phyloP scores from a whole-genome alignment of 2,329 filamentous ascomycete genomes.

The Helotiales sp. region DNA sequence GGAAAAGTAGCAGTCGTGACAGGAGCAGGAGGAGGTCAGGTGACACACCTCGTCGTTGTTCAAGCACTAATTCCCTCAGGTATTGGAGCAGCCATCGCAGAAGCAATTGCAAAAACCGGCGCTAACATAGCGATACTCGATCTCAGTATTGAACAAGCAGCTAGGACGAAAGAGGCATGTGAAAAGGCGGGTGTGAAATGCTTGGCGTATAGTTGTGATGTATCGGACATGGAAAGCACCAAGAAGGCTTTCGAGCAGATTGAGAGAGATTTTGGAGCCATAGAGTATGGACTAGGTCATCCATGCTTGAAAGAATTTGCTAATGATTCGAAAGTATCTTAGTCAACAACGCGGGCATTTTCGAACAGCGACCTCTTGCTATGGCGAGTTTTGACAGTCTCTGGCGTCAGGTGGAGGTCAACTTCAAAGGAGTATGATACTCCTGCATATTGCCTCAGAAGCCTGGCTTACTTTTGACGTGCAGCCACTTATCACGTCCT shows the following conservation, averaged over 20 bases:
- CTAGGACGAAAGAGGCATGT: not conserved
- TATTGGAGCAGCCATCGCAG: conserved; percentile 1
- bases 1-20: conserved; percentile 4
- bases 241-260: not conserved
- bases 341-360: conserved; percentile 5
- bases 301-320: not conserved
- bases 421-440: conserved; percentile 1
- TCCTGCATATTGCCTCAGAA: not conserved
- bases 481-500: not conserved
- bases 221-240: not conserved
- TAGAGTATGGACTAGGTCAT: not conserved
- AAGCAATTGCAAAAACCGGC: not conserved
- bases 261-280: not conserved
- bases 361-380: not conserved
- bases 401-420: conserved; percentile 2
- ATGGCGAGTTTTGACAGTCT: conserved; percentile 1
- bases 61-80: not conserved
- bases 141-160: not conserved
- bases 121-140: not conserved
- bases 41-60: not conserved
- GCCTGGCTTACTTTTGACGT: not conserved
- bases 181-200: not conserved
- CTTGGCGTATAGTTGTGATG: not conserved
- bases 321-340: not conserved
- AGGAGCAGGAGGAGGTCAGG: not conserved